A percentile compares a stretch with the other conserved stretches of the same genome.
Evolutionary conservation across 768 basidiomycete genomes (phyloP).

Genomic region (Piloderma croceum): DNA sequence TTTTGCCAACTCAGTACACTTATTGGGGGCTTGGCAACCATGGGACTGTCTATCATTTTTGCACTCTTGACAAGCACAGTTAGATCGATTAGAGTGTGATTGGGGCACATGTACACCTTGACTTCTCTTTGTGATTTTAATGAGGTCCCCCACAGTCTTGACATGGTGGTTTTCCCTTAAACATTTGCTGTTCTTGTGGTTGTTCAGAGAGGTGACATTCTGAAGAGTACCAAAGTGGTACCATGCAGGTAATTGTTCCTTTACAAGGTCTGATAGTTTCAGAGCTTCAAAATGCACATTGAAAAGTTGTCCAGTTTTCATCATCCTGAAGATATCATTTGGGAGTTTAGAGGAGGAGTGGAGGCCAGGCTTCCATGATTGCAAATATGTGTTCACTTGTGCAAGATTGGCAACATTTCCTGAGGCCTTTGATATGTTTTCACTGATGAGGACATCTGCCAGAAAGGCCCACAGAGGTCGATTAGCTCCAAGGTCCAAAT

Average conservation of each 20-base stretch:
- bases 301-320: not conserved
- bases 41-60: not conserved
- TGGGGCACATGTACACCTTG: not conserved
- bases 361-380: conserved; percentile 3
- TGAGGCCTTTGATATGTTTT: not conserved
- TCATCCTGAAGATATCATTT: not conserved
- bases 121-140: not conserved
- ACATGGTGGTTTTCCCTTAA: not conserved
- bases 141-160: not conserved
- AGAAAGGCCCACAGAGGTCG: conserved; percentile 8
- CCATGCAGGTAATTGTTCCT: conserved; percentile 2
- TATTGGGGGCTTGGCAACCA: not conserved
- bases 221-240: conserved; percentile 2
- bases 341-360: conserved; percentile 9
- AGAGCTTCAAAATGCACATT: not conserved
- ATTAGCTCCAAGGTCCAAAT: not conserved
- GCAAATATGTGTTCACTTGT: conserved; percentile 5
- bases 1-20: not conserved
- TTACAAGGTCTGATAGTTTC: not conserved
- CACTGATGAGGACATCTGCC: conserved; percentile 5
- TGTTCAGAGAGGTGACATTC: not conserved
- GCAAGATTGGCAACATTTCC: not conserved
- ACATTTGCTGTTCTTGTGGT: not conserved
- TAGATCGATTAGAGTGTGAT: not conserved
- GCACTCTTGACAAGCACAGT: not conserved